Base-by-base conservation (phyloP, 495 filamentous ascomycete genomes). In the Podospora pseudopauciseta region DNA sequence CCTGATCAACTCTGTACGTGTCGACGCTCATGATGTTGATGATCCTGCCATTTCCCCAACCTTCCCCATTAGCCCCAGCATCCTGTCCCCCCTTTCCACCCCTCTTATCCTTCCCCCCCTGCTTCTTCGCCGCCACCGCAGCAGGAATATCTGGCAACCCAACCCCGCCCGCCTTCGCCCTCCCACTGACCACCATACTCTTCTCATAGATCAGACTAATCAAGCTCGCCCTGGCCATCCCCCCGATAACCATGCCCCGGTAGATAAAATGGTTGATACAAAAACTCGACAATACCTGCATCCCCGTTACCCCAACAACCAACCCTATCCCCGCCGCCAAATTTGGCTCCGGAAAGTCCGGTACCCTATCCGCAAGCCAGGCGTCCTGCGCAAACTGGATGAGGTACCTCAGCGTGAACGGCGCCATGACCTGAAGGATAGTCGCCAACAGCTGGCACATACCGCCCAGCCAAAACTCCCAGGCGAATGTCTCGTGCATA, bases 11-110 rank as follows among this genome's bases (percentile, higher is more conserved):
- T 63, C 93, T 91, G 78, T 94, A 93, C 18, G 94, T 93, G 72
- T 98, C 94, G 54, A 93, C 92, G 66, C 90, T 91, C 94, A 98
- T 97, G 72, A 98, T 75, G 65, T 94, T 96, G 69, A 94, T 69
- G 32, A 98, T 90, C 65, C 91, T 86, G 20, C 94, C 94, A 73
- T 97, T 98, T 58, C 87, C 87, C 94, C 94, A 98, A 20, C 93
- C 93, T 5, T 84, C 84, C 27, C 90, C 90, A 70, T 93, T 89
- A 18, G 86, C 87, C 9, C 76, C 80, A 2, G 71, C 80, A 82
- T 72, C 81, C 70, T 59, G 58, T 20, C 62, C 67, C 26, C 62
- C 67, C 9, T 61, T 55, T 13, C 82, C 81, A 26, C 68, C 75
- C 78, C 20, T 72, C 75, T 79, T 70, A 28, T 78, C 77, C 26